Base-by-base conservation (phyloP, 106 monocot species). In the Chionographis japonica region DNA sequence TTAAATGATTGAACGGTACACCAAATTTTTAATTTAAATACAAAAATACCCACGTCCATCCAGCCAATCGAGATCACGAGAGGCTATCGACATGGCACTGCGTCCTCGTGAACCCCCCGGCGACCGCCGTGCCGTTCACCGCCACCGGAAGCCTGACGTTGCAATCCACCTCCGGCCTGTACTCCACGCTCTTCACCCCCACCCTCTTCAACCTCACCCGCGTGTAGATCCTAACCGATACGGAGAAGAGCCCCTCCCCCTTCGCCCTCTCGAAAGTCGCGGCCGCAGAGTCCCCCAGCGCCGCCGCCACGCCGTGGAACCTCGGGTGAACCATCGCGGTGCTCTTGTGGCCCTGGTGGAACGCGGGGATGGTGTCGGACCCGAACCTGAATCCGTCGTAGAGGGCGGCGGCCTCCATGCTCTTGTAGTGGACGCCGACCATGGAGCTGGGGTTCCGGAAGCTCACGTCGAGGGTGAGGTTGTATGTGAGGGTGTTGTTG, bases 381-480 rank as follows among this genome's bases (percentile, higher is more conserved):
- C 37, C 49, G 50, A 71, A 61, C 50, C 27, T 37, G 11, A 6
- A 12, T 2, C 60, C 71, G 8, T 4, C 35, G 14, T 60, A 60
- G 36, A 51, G 50, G 9, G 60, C 71, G 3, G 8, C 16, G 14
- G 37, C 60, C 4, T 36, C 20, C 7, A 71, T 37, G 50, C 6
- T 19, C 35, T 61, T n/a, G 71, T 60, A 71, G 35, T 60, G 20
- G 61, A 71, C 37, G 60, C 0, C 27, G 50, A 37, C 10, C 20
- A 4, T 46, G 49, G 60, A 51, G 66, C 49, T 52, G 27, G 71
- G 60, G 19, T 71, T 71, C 12, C 71, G 43, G 8, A 71, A 3
- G 60, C 71, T 60, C 16, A 71, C 37, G 46, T 50, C 50, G 8
- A 71, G 41, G 60, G 60, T 60, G 60, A 71, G 50, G 71, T 71